Conservation (phyloP, 768 basidiomycete genomes). For the Mycena vulgaris region DNA sequence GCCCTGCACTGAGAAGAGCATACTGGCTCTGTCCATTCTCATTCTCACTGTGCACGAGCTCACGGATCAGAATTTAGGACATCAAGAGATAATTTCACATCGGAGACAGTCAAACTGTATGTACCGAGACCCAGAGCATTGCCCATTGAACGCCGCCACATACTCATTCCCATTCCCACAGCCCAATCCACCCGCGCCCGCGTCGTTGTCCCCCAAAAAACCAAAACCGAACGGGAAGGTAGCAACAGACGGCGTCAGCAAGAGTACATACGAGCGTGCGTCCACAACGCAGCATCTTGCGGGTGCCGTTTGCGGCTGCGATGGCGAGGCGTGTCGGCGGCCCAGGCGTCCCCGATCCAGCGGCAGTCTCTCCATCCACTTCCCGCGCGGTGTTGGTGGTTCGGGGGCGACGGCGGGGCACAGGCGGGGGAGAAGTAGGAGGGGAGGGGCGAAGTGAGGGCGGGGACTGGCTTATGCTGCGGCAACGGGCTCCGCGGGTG, state of each 20-base stretch:
- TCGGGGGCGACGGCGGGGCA: background rate
- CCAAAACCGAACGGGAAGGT: background rate
- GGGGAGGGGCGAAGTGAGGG: background rate
- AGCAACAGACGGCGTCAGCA: background rate
- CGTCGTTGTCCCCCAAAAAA: background rate
- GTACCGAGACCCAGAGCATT: too few species aligned
- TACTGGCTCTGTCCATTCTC: too few species aligned
- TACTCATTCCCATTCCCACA: too few species aligned
- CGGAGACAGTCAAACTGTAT: too few species aligned
- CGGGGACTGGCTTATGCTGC: background rate
- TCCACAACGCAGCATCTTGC: slow-evolving; percentile 11
- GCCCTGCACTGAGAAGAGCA: too few species aligned
- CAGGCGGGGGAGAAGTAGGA: background rate
- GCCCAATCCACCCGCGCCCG: background rate
- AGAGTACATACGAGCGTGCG: background rate
- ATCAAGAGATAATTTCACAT: too few species aligned
- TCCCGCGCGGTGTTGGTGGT: background rate
- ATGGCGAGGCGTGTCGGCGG: slow-evolving; percentile 3
- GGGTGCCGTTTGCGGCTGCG: slow-evolving; percentile 17
- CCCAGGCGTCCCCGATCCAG: slow-evolving; percentile 22
- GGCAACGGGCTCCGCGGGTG: background rate
- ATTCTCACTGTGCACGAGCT: too few species aligned
- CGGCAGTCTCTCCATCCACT: background rate
- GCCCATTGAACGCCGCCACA: too few species aligned
- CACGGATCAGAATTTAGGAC: too few species aligned